Conservation (phyloP, 2,329 filamentous ascomycete species). For the Didymella keratinophila region DNA sequence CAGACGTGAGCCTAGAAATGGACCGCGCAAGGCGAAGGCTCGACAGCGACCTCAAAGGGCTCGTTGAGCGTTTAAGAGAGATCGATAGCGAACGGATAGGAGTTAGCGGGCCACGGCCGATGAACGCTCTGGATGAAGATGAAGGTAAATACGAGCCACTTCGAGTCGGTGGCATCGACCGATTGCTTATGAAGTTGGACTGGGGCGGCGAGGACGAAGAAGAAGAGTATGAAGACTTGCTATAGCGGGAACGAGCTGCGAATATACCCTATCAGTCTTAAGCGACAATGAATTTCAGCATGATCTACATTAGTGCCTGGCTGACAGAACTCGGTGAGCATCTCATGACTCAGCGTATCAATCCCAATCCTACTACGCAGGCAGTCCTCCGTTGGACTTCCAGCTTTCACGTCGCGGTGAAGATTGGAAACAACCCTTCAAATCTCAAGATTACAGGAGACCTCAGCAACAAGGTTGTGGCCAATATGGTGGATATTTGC, state of each 20-base stretch:
- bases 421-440: too few relatives aligned
- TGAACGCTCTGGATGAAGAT: slow-evolving; percentile 23
- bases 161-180: slow-evolving; percentile 80
- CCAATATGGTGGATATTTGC: too few relatives aligned
- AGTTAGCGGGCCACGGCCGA: slow-evolving; percentile 27
- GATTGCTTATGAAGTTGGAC: slow-evolving; percentile 90
- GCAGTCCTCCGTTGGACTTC: too few relatives aligned
- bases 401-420: too few relatives aligned
- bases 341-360: background rate
- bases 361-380: background rate
- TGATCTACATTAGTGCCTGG: background rate
- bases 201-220: slow-evolving; percentile 54
- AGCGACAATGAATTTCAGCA: background rate
- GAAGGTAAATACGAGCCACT: slow-evolving; percentile 71
- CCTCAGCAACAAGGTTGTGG: too few relatives aligned
- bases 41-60: slow-evolving; percentile 70
- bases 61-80: slow-evolving; percentile 64
- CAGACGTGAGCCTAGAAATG: slow-evolving; percentile 70
- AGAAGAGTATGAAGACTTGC: slow-evolving; percentile 30
- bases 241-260: slow-evolving; percentile 3
- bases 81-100: slow-evolving; percentile 64
- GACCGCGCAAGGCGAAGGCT: slow-evolving; percentile 69
- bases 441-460: too few relatives aligned
- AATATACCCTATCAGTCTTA: slow-evolving; percentile 3
- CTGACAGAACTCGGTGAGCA: background rate